phyloP scores from a whole-genome alignment of 1,284 basidiomycete species.

The Veloboletus limbatus region DNA sequence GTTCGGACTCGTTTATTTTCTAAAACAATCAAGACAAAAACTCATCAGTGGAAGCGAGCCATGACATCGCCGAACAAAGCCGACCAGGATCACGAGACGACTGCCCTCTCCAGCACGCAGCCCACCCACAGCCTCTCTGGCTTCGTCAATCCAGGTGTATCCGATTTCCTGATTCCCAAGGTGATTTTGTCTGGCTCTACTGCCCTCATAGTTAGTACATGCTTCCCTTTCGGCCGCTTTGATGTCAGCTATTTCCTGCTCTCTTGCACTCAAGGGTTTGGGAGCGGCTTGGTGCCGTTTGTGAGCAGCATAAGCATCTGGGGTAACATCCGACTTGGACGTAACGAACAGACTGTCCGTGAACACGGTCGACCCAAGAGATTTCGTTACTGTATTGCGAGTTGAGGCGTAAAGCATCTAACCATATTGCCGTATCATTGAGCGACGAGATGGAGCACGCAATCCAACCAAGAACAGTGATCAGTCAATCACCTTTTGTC shows the following conservation, averaged over 20 bases:
- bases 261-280: constrained; percentile 75
- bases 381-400: constrained; percentile 68
- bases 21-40: constrained; percentile 37
- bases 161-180: constrained; percentile 53
- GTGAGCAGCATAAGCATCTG: constrained; percentile 73
- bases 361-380: constrained; percentile 75
- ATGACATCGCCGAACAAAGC: not conserved
- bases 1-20: constrained; percentile 60
- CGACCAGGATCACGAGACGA: constrained; percentile 63
- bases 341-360: constrained; percentile 82
- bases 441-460: not conserved
- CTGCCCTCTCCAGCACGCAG: constrained; percentile 50
- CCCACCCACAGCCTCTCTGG: constrained; percentile 59
- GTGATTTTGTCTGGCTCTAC: constrained; percentile 51
- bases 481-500: constrained; percentile 74
- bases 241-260: constrained; percentile 77
- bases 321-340: constrained; percentile 62
- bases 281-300: constrained; percentile 71
- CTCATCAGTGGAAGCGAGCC: not conserved
- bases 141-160: constrained; percentile 62
- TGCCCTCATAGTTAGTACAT: constrained; percentile 54
- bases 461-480: not conserved
- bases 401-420: constrained; percentile 94
- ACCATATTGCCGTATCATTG: constrained; percentile 1
- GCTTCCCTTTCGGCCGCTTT: constrained; percentile 65